These are phyloP conservation scores for Pyrenula massariospora DNA, from an alignment of 495 filamentous ascomycete species.

Conservation along the genomic window DNA sequence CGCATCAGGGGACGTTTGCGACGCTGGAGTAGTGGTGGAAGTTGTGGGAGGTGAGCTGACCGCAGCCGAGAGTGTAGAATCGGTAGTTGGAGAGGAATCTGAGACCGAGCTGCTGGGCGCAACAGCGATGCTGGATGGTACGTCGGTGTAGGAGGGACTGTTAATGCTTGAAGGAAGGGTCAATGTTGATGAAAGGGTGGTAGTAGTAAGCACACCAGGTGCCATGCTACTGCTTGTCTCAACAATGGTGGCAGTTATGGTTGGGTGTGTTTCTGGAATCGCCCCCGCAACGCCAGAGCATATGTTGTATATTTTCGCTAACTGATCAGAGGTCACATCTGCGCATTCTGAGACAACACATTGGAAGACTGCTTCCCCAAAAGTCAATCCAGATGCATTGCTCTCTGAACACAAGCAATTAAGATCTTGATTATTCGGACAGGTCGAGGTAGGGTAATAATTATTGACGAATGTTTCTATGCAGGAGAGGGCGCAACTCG, in stretches of 20 bases:
- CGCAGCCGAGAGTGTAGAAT: not conserved
- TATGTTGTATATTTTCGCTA: slow-evolving; percentile 39
- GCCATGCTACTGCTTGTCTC: not conserved
- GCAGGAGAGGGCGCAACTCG: slow-evolving; percentile 47
- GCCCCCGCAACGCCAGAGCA: slow-evolving; percentile 42
- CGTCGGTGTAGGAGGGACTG: not conserved
- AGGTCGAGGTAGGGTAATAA: slow-evolving; percentile 40
- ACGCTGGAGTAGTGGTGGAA: slow-evolving; percentile 1
- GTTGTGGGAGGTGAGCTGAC: not conserved
- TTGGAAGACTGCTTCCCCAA: slow-evolving; percentile 43
- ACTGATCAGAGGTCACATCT: slow-evolving; percentile 7
- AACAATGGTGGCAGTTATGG: slow-evolving; percentile 47
- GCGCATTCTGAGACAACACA: not conserved
- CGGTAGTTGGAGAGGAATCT: not conserved
- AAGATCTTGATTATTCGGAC: slow-evolving; percentile 36
- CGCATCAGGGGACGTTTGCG: slow-evolving; percentile 5
- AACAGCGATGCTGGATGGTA: not conserved
- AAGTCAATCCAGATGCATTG: slow-evolving; percentile 49
- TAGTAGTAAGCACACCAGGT: not conserved
- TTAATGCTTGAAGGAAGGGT: not conserved
- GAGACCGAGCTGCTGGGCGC: slow-evolving; percentile 2
- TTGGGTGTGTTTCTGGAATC: slow-evolving; percentile 44
- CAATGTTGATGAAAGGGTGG: not conserved
- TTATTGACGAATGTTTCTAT: slow-evolving; percentile 46
- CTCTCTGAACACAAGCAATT: slow-evolving; percentile 50